Base-by-base conservation (phyloP, 164 flowering plant genomes). In the Akebia trifoliata region DNA sequence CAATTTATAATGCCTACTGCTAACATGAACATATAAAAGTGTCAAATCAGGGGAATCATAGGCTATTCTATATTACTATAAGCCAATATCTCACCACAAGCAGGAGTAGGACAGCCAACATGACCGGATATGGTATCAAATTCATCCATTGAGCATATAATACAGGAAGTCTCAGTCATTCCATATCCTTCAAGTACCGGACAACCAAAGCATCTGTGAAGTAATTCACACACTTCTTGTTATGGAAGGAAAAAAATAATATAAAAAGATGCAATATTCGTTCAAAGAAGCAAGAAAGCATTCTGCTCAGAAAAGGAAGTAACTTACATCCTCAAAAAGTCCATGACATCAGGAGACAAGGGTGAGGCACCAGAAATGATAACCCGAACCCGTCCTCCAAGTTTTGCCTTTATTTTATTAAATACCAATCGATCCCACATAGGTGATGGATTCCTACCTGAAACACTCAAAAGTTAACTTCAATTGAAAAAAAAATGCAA, bases 311-410 rank as follows among this genome's bases (percentile, higher is more conserved):
- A 25, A 54, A 31, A 38, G 29, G 4, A 51, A 38, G 39, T 11
- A 71, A 80, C 97, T 84, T 84, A 94, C 99, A 94, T 74, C 64
- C 77, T 86, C 72, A 94, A 57, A 50, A 87, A 94, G 35, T 94
- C 97, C 96, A 94, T 62, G 63, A 90, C 82, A 73, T 94, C 96
- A 49, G 99, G 85, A 52, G 99, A 90, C 79, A 94, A 67, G 18
- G 99, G 99, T 59, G 99, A 90, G 51, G 99, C 97, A 59, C 99
- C 99, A 17, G 97, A 94, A 51, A 45, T 68, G 83, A 94, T 75
- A 34, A 78, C 50, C 18, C 97, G 90, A 48, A 94, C 91, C 50
- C 93, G 77, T 53, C 99, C 99, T 34, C 99, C 99, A 42, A 94
- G 85, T 61, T 77, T 94, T 25, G 66, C 96, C 62, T 69, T 90